Evolutionary conservation across 106 monocot species (phyloP).

Genomic region (Acorus gramineus): DNA sequence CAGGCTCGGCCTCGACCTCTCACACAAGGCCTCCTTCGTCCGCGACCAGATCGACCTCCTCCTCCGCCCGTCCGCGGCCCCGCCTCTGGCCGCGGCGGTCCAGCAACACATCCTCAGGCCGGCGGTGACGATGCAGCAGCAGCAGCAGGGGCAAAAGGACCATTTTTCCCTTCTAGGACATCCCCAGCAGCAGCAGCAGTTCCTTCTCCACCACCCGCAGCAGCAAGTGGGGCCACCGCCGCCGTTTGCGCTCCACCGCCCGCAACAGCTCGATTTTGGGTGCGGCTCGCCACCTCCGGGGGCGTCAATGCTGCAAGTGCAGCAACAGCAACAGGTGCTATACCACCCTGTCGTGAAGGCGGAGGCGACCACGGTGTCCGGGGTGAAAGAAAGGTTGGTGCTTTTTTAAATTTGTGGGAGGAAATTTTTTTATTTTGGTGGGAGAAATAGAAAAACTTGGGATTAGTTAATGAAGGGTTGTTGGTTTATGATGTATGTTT

Average conservation of each 20-base stretch:
- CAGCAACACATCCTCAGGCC: neutral
- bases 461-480: no score
- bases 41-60: conserved; percentile 58
- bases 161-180: no score
- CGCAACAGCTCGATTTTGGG: neutral
- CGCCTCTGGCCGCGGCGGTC: conserved; percentile 2
- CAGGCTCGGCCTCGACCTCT: conserved; percentile 72
- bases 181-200: conserved; percentile 14
- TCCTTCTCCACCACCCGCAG: conserved; percentile 14
- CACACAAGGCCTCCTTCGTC: conserved; percentile 77
- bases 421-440: no score
- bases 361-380: no score
- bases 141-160: no score
- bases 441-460: no score
- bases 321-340: conserved; percentile 19
- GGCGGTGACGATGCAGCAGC: no score
- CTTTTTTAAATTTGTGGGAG: no score
- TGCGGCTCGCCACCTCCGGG: conserved; percentile 2
- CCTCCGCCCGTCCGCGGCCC: conserved; percentile 17
- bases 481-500: no score
- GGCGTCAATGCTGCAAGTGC: conserved; percentile 8
- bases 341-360: no score
- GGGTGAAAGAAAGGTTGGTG: no score
- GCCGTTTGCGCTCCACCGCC: neutral
- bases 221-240: conserved; percentile 4